These are phyloP conservation scores for Selaginella tamariscina DNA, from an alignment of 75 land plant species.

Conservation along the genomic window DNA sequence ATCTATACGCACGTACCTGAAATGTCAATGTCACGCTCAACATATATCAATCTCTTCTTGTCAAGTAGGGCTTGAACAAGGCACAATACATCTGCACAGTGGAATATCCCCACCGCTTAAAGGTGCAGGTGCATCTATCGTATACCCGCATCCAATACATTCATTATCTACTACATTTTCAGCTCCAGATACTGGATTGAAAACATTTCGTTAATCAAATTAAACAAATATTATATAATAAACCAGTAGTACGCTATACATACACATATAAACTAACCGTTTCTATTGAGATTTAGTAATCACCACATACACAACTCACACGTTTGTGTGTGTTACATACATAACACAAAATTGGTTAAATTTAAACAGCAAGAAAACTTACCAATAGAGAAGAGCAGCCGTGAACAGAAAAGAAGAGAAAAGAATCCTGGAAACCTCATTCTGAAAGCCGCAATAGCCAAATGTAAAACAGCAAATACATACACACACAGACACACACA, in stretches of 20 bases:
- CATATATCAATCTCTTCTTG: slow-evolving; percentile 4
- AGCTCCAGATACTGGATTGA: no score
- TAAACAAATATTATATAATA: neutral
- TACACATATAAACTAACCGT: neutral
- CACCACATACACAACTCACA: no score
- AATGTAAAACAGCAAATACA: no score
- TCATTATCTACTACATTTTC: neutral
- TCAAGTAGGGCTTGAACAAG: slow-evolving; percentile 15
- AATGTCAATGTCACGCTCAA: neutral
- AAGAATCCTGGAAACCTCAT: neutral
- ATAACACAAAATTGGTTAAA: neutral
- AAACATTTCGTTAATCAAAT: neutral
- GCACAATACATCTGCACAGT: slow-evolving; percentile 12
- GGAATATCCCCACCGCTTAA: neutral
- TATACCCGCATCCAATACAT: neutral
- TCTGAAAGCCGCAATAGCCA: no score
- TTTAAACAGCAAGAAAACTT: neutral
- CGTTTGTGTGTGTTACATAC: no score
- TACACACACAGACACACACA: neutral
- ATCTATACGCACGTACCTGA: neutral
- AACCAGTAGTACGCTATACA: neutral
- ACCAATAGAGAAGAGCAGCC: neutral
- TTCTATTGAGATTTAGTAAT: no score
- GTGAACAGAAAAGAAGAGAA: neutral
- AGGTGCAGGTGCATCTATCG: neutral